phyloP scores from a whole-genome alignment of 1,284 basidiomycete species.

The Ceratobasidium sp. region DNA sequence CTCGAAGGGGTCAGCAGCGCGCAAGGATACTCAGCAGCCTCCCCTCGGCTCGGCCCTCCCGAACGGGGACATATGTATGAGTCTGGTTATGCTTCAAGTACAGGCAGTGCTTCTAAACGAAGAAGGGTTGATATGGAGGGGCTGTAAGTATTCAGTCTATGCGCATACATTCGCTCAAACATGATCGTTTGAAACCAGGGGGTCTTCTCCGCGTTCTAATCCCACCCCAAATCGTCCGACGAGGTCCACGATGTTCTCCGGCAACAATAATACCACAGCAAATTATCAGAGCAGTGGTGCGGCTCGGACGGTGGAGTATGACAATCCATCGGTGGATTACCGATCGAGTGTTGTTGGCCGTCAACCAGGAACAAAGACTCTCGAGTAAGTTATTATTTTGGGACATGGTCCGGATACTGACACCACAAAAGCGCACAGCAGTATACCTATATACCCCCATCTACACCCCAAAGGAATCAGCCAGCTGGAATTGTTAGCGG shows the following conservation, averaged over 20 bases:
- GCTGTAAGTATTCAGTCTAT: conserved; percentile 1
- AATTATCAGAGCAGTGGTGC: neutral
- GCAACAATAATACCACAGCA: neutral
- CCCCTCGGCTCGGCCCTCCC: neutral
- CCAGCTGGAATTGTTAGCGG: neutral
- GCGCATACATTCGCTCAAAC: conserved; percentile 27
- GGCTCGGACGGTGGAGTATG: neutral
- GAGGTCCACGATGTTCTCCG: neutral
- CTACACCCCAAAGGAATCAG: conserved; percentile 13
- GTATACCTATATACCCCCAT: conserved; percentile 17
- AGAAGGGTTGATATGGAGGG: conserved; percentile 8
- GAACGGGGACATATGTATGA: conserved; percentile 12
- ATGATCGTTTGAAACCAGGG: neutral
- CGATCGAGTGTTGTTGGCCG: neutral
- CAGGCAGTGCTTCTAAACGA: conserved; percentile 18
- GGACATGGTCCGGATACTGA: neutral
- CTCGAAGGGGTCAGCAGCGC: neutral
- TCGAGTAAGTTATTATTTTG: neutral
- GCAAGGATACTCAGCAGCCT: neutral
- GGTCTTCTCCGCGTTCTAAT: conserved; percentile 24
- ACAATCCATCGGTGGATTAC: neutral
- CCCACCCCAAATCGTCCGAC: neutral
- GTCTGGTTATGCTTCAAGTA: conserved; percentile 13
- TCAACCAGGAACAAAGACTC: neutral
- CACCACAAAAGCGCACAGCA: conserved; percentile 6